Evolutionary conservation across 208 protist genomes (phyloP), one percentile per base, ranked within the genome.

Genomic region (Trypanosoma lewisi): DNA sequence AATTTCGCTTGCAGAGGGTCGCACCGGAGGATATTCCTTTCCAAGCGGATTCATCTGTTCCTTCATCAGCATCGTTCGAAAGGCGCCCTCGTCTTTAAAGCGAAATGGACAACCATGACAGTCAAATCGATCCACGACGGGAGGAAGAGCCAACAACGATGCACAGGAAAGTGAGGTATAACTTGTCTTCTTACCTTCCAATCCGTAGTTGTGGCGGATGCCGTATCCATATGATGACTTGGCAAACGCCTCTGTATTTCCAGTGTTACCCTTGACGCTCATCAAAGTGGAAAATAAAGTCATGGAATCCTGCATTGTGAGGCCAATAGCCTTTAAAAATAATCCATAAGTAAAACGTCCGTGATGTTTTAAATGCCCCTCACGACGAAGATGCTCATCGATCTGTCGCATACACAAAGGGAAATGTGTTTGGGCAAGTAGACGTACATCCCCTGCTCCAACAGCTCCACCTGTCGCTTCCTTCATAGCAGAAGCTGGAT

Each of bases 81-180:
- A 80, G 1, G 44, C 66, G 4, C 44, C 79, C 75, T 94, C 89
- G 58, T 91, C 81, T 36, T 80, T 80, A 63, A 90, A 91, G 30
- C 85, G 85, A 69, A 97, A 97, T 2, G 91, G 91, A 71, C 91
- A 97, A 60, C 91, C 91, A 66, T 97, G 91, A 70, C 91, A 97
- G 70, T 93, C 87, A 52, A 87, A 75, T 21, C 78, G 51, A 61
- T 92, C 85, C 9, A 93, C 82, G 9, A 75, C 75, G 4, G 92
- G 88, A 16, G 85, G 85, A n/a, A 93, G 85, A n/a, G 37, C 68
- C n/a, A 97, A 48, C 5, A 97, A 68, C 4, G 87, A 90, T 17
- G 73, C 72, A 63, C 92, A 97, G 7, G 83, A 92, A 2, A 79
- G 73, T 23, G 86, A 89, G 60, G 54, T 94, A 74, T 97, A 97